Base-by-base conservation (phyloP, 257 asterid species). In the Euphrasia confusa region DNA sequence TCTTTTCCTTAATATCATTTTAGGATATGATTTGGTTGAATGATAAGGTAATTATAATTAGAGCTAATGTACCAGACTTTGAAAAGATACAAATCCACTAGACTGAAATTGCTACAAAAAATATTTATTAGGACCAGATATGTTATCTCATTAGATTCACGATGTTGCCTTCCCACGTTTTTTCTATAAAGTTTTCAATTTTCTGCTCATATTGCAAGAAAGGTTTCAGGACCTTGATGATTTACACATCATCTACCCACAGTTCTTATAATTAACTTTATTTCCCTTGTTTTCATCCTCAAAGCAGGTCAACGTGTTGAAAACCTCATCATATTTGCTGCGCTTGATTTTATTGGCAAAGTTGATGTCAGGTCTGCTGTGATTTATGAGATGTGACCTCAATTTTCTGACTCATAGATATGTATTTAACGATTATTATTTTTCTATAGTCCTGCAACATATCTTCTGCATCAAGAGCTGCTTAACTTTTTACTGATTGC, bases 281-380 rank as follows among this genome's bases (percentile, higher is more conserved):
- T 50, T 50, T 64, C 15, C 57, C 52, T 14, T 65, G 55, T 71
- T 21, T 40, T 59, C 58, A 48, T 28, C 39, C 44, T 44, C 26
- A 62, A 78, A 64, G 64, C 94, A 89, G 99, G 81, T 72, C 76
- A 79, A 71, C 70, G 74, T 64, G 81, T 87, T 74, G 84, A 76
- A 68, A 75, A 75, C 76, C 74, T 89, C 69, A 68, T 84, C 48
- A 79, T 87, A 81, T 78, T 72, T 73, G 82, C 84, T 71, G 87
- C 79, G 63, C 86, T 93, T 54, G 82, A 71, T 78, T 89, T 89
- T 78, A 72, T 93, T 69, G 82, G 77, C 80, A 82, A 77, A 73
- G 89, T 89, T 75, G 96, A 89, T 63, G 82, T 84, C 15, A 84
- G 97, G 99, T 93, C 81, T 67, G 87, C 74, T 62, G 42, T 69